These are phyloP conservation scores for Gloeostereum incarnatum DNA, from an alignment of 768 basidiomycete genomes.

Conservation along the genomic window DNA sequence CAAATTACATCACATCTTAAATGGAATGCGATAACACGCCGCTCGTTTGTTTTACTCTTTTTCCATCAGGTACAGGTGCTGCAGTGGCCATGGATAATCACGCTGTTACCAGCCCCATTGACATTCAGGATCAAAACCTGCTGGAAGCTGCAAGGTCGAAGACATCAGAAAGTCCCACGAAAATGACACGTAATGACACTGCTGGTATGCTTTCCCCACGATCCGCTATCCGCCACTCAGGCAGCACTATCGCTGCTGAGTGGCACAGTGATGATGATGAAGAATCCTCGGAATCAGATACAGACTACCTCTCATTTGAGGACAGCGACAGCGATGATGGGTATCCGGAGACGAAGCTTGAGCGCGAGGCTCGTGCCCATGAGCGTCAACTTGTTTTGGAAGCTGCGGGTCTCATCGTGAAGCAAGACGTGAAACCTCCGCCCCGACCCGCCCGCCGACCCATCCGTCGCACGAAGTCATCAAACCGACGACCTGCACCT, in stretches of 20 bases:
- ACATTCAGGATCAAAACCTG: too few species aligned
- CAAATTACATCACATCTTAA: conserved; percentile 9
- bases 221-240: too few species aligned
- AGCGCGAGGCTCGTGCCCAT: conserved; percentile 51
- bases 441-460: conserved; percentile 24
- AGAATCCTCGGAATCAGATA: conserved; percentile 20
- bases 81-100: too few species aligned
- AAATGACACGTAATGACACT: too few species aligned
- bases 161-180: too few species aligned
- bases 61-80: too few species aligned
- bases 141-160: too few species aligned
- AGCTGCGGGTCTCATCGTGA: conserved; percentile 79
- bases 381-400: conserved; percentile 81
- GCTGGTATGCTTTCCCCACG: too few species aligned
- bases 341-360: conserved; percentile 38
- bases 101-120: too few species aligned
- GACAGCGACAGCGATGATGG: conserved; percentile 26
- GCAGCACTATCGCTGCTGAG: too few species aligned
- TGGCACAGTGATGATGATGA: conserved; percentile 16
- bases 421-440: conserved; percentile 45
- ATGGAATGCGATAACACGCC: too few species aligned
- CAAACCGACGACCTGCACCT: conserved; percentile 40
- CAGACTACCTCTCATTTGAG: conserved; percentile 33
- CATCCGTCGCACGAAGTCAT: conserved; percentile 9
- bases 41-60: too few species aligned